phyloP scores from a whole-genome alignment of 2,329 filamentous ascomycete genomes.

The Trichophyton benhamiae region DNA sequence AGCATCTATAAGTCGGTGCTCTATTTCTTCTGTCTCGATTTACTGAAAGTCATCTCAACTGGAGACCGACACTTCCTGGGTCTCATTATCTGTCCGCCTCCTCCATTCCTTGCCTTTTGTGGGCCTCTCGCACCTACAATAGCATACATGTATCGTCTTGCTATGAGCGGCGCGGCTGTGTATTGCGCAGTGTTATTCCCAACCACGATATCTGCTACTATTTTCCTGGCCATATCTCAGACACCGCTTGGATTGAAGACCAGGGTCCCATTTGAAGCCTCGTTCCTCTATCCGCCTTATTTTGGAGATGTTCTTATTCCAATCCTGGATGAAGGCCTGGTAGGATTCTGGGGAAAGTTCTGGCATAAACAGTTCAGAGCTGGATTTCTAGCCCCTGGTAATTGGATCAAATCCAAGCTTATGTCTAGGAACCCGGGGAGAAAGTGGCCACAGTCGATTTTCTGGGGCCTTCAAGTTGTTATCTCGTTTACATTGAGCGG shows the following conservation, averaged over 20 bases:
- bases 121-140: slow-evolving; percentile 32
- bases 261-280: slow-evolving; percentile 47
- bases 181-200: slow-evolving; percentile 49
- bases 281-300: slow-evolving; percentile 50
- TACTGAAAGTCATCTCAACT: slow-evolving; percentile 55
- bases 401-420: slow-evolving; percentile 25
- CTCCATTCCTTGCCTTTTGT: slow-evolving; percentile 32
- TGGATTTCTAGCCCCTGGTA: slow-evolving; percentile 33
- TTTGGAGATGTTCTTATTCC: slow-evolving; percentile 39
- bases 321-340: slow-evolving; percentile 51
- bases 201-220: slow-evolving; percentile 49
- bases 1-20: slow-evolving; percentile 41
- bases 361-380: slow-evolving; percentile 88
- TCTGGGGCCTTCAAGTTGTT: slow-evolving; percentile 17
- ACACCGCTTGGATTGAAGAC: slow-evolving; percentile 43
- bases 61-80: slow-evolving; percentile 67
- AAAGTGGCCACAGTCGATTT: slow-evolving; percentile 11
- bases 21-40: slow-evolving; percentile 57
- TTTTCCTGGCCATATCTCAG: slow-evolving; percentile 42
- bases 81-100: slow-evolving; percentile 38
- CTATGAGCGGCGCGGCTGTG: slow-evolving; percentile 46
- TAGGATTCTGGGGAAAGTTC: slow-evolving; percentile 71
- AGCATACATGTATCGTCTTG: slow-evolving; percentile 45
- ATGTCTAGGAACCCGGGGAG: not conserved
- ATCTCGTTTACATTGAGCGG: slow-evolving; percentile 27